A percentile compares a stretch with the other conserved stretches of the same genome.
Evolutionary conservation across 768 basidiomycete species (phyloP).

Genomic region (Termitomyces bulborhizus): DNA sequence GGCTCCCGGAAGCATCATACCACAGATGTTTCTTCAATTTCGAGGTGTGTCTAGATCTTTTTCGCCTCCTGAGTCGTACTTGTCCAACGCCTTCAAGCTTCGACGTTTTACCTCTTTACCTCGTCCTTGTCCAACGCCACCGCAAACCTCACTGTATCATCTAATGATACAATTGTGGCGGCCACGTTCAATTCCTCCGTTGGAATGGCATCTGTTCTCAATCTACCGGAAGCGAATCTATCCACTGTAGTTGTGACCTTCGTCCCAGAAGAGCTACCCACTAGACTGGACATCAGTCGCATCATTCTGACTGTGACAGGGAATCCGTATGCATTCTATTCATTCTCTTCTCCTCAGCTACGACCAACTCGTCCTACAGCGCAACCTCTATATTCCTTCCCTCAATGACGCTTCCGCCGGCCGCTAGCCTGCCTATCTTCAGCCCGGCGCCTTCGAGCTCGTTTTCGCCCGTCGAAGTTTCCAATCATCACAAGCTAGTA

Average conservation of each 20-base stretch:
- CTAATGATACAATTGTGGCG: conserved; percentile 26
- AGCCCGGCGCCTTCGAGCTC: conserved; percentile 1
- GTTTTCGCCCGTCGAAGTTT: neutral
- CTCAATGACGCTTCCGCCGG: conserved; percentile 27
- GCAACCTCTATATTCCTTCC: conserved; percentile 28
- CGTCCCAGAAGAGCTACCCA: conserved; percentile 17
- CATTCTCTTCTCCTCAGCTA: no score
- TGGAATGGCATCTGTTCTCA: conserved; percentile 29
- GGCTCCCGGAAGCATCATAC: conserved; percentile 35
- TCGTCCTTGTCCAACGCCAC: conserved; percentile 42
- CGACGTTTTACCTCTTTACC: conserved; percentile 35
- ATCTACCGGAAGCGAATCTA: conserved; percentile 31
- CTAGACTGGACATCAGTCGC: conserved; percentile 31
- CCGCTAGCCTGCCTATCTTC: conserved; percentile 27
- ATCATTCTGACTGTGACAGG: conserved; percentile 32
- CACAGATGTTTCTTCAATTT: conserved; percentile 54
- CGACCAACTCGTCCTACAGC: conserved; percentile 4
- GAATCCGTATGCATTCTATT: conserved; percentile 24
- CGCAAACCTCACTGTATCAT: conserved; percentile 44
- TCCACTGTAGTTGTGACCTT: conserved; percentile 40
- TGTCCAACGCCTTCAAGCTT: conserved; percentile 24
- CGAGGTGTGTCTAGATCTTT: conserved; percentile 32
- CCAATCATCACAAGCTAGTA: conserved; percentile 11
- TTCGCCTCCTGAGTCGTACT: neutral
- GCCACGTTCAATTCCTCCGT: conserved; percentile 35